A percentile compares a stretch with the other conserved stretches of the same genome.
phyloP scores from a whole-genome alignment of 2,329 filamentous ascomycete species.

The Balansia obtecta region DNA sequence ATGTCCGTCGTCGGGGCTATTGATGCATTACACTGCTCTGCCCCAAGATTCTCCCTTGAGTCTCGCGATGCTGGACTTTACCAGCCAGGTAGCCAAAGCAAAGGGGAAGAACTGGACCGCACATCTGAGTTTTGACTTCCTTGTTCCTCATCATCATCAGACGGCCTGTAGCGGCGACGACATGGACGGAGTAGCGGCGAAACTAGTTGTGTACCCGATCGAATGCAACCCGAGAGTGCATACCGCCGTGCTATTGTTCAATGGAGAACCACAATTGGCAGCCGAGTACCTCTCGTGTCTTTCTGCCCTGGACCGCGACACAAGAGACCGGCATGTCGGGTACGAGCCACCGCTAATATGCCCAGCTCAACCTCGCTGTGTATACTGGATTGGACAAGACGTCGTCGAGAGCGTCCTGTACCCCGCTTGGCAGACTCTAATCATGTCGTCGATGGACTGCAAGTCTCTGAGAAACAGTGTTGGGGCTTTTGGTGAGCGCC shows the following conservation, averaged over 20 bases:
- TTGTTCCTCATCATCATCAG: background rate
- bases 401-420: slow-evolving; percentile 38
- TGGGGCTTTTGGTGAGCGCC: slow-evolving; percentile 19
- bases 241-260: slow-evolving; percentile 53
- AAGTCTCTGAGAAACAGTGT: slow-evolving; percentile 6
- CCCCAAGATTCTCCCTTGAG: slow-evolving; percentile 40
- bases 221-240: slow-evolving; percentile 61
- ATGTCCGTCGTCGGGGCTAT: slow-evolving; percentile 47
- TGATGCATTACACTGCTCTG: slow-evolving; percentile 55
- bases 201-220: slow-evolving; percentile 43
- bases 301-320: slow-evolving; percentile 23
- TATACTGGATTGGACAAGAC: slow-evolving; percentile 60
- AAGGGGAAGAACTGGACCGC: slow-evolving; percentile 23
- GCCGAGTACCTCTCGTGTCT: slow-evolving; percentile 47
- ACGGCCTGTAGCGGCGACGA: slow-evolving; percentile 8
- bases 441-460: slow-evolving; percentile 9
- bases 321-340: slow-evolving; percentile 3
- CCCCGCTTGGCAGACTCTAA: slow-evolving; percentile 24
- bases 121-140: slow-evolving; percentile 2
- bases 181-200: background rate
- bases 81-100: slow-evolving; percentile 39
- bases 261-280: slow-evolving; percentile 31
- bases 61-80: slow-evolving; percentile 52
- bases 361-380: slow-evolving; percentile 14
- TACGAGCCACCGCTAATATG: slow-evolving; percentile 13